These are phyloP conservation scores for Aspergillus bombycis DNA, from an alignment of 2,329 filamentous ascomycete genomes.

Conservation along the genomic window DNA sequence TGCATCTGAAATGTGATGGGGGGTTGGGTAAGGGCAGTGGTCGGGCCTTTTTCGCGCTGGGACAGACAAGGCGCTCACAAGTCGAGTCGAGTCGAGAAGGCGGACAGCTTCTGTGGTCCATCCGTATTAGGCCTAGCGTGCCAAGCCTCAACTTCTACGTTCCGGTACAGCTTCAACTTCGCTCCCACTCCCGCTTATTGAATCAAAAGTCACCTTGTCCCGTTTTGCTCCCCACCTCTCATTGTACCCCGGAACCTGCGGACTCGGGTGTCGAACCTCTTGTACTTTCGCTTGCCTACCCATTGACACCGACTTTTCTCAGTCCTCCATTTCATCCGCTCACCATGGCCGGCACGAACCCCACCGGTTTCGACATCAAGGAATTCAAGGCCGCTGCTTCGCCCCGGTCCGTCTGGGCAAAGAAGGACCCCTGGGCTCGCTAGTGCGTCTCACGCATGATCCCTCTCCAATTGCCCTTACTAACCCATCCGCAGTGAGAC, in stretches of 20 bases:
- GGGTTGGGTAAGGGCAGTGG: slow-evolving; percentile 10
- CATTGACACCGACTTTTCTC: slow-evolving; percentile 6
- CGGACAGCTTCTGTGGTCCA: slow-evolving; percentile 20
- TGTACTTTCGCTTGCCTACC: slow-evolving; percentile 16
- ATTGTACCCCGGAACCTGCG: slow-evolving; percentile 20
- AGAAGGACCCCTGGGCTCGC: slow-evolving; percentile 65
- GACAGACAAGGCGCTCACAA: not conserved
- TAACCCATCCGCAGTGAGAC: slow-evolving; percentile 68
- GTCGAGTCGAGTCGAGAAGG: slow-evolving; percentile 25
- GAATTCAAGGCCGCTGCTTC: slow-evolving; percentile 75
- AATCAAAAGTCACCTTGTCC: slow-evolving; percentile 1
- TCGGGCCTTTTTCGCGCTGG: slow-evolving; percentile 28
- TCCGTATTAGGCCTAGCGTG: slow-evolving; percentile 37
- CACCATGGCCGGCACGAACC: slow-evolving; percentile 62
- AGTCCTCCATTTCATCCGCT: slow-evolving; percentile 23
- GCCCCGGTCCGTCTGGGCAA: slow-evolving; percentile 52
- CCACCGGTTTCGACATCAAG: slow-evolving; percentile 89
- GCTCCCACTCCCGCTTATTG: slow-evolving; percentile 11
- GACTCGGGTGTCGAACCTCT: slow-evolving; percentile 10
- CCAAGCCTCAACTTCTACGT: slow-evolving; percentile 28
- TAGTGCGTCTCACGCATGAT: slow-evolving; percentile 49
- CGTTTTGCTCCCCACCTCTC: slow-evolving; percentile 3
- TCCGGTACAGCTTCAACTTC: slow-evolving; percentile 28
- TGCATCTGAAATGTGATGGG: slow-evolving; percentile 22
- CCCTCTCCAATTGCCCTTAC: not conserved